Evolutionary conservation across 768 basidiomycete species (phyloP).

Genomic region (Cubamyces sp.): DNA sequence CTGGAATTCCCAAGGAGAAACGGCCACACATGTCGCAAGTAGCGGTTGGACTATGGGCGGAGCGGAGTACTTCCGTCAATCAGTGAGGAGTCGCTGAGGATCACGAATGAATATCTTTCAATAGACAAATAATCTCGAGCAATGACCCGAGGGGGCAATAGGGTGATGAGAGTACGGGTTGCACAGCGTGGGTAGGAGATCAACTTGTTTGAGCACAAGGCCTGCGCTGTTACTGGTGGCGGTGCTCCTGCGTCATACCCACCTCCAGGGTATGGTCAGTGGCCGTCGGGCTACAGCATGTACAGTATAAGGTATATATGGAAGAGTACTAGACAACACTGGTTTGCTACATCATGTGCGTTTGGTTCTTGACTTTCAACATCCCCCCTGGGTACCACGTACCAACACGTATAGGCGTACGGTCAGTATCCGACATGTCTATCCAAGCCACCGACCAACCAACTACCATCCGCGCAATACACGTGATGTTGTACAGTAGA

Average conservation of each 20-base stretch:
- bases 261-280: too few relatives aligned
- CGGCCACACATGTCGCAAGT: conserved; percentile 9
- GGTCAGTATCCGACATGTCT: conserved; percentile 7
- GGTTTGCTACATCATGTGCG: not conserved
- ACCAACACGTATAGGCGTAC: not conserved
- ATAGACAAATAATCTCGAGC: not conserved
- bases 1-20: conserved; percentile 3
- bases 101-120: too few relatives aligned
- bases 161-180: too few relatives aligned
- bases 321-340: not conserved
- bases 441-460: conserved; percentile 11
- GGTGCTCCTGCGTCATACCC: conserved; percentile 3
- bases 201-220: too few relatives aligned
- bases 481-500: conserved; percentile 20
- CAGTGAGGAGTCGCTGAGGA: too few relatives aligned
- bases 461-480: conserved; percentile 5
- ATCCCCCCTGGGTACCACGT: not conserved
- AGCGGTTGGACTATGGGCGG: too few relatives aligned
- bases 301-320: not conserved
- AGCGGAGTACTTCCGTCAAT: too few relatives aligned
- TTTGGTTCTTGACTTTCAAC: not conserved
- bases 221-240: not conserved
- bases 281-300: not conserved
- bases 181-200: too few relatives aligned
- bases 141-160: too few relatives aligned